phyloP scores from a whole-genome alignment of 2,329 filamentous ascomycete species.

The Coleophoma eucalyptorum region DNA sequence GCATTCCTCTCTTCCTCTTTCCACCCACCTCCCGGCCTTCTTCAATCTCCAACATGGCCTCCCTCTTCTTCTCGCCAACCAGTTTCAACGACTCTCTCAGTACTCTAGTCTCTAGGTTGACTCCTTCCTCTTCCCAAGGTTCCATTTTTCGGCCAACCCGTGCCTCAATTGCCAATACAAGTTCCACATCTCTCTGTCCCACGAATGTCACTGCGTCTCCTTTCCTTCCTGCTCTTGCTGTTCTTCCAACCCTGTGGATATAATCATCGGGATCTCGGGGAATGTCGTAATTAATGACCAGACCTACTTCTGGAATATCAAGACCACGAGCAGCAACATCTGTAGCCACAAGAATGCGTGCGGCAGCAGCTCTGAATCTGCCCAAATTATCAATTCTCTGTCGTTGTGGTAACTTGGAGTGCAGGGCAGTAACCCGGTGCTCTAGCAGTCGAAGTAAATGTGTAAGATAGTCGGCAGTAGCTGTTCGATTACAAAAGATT shows the following conservation, averaged over 20 bases:
- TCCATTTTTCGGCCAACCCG: constrained; percentile 78
- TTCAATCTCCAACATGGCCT: constrained; percentile 86
- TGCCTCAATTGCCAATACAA: constrained; percentile 85
- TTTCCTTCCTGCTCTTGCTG: constrained; percentile 81
- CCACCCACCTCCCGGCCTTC: constrained; percentile 88
- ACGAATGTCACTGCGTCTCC: constrained; percentile 86
- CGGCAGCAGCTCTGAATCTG: constrained; percentile 84
- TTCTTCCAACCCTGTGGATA: constrained; percentile 93
- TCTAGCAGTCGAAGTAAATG: constrained; percentile 81
- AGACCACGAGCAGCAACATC: constrained; percentile 93
- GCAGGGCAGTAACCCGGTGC: constrained; percentile 87
- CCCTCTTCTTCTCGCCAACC: constrained; percentile 90
- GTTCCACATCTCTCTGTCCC: constrained; percentile 86
- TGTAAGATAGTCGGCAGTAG: constrained; percentile 84
- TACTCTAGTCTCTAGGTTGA: constrained; percentile 90
- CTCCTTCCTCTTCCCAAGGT: constrained; percentile 83
- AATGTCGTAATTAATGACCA: constrained; percentile 95
- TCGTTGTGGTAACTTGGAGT: constrained; percentile 80
- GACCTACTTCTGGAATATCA: constrained; percentile 85
- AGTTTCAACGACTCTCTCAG: constrained; percentile 80
- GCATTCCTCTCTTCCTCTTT: constrained; percentile 64
- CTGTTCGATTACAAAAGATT: constrained; percentile 90
- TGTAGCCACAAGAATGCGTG: constrained; percentile 87
- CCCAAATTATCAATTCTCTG: constrained; percentile 85
- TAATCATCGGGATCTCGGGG: constrained; percentile 97